Evolutionary conservation across 2,329 filamentous ascomycete species (phyloP).

Genomic region (Shiraia bambusicola): DNA sequence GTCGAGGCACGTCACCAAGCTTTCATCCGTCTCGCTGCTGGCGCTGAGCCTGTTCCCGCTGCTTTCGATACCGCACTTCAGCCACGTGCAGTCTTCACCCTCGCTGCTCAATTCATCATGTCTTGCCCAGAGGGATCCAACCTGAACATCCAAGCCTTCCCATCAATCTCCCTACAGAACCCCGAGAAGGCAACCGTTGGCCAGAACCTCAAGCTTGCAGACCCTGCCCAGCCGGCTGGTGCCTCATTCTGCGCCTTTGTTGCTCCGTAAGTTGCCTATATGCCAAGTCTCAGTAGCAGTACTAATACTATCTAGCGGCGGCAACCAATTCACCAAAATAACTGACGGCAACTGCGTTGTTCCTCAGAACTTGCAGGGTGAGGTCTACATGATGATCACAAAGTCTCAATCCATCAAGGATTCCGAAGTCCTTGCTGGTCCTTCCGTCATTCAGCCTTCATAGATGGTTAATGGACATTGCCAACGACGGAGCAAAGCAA

Average conservation of each 20-base stretch:
- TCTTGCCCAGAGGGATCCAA: constrained; percentile 67
- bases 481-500: constrained; percentile 6
- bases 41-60: constrained; percentile 62
- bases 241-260: constrained; percentile 68
- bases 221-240: constrained; percentile 38
- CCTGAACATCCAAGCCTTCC: constrained; percentile 65
- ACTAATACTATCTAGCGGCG: constrained; percentile 35
- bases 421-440: constrained; percentile 61
- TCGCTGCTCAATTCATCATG: constrained; percentile 71
- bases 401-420: constrained; percentile 45
- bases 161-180: constrained; percentile 56
- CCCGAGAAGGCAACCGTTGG: constrained; percentile 48
- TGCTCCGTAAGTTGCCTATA: constrained; percentile 54
- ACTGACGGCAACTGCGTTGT: constrained; percentile 59
- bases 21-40: constrained; percentile 64
- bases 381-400: constrained; percentile 68
- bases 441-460: constrained; percentile 43
- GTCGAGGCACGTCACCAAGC: constrained; percentile 74
- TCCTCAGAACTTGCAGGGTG: constrained; percentile 62
- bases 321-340: constrained; percentile 58
- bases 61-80: constrained; percentile 71
- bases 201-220: constrained; percentile 43
- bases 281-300: neutral
- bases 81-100: constrained; percentile 69
- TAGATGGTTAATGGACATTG: constrained; percentile 19